These are phyloP conservation scores for Neotropicomus parvogracilis DNA, from an alignment of 1,284 basidiomycete genomes.

Conservation along the genomic window DNA sequence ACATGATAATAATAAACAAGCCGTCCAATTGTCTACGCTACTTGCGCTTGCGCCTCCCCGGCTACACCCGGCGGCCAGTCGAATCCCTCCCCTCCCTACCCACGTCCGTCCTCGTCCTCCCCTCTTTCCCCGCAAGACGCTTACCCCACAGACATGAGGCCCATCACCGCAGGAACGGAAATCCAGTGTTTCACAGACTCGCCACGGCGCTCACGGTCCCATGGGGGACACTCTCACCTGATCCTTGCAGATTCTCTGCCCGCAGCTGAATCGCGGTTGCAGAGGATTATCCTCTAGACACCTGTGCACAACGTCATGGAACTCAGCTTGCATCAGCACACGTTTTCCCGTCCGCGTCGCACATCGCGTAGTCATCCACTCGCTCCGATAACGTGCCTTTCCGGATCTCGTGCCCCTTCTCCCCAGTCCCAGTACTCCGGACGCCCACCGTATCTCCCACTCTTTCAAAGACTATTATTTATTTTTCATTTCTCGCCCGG, in stretches of 20 bases:
- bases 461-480: neutral
- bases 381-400: neutral
- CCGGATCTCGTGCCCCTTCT: conserved; percentile 12
- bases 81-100: neutral
- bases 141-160: conserved; percentile 27
- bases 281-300: neutral
- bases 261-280: neutral
- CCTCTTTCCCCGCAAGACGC: conserved; percentile 24
- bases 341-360: conserved; percentile 10
- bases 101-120: conserved; percentile 5
- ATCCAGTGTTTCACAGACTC: conserved; percentile 4
- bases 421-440: neutral
- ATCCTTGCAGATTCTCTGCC: neutral
- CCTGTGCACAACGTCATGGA: neutral
- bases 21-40: neutral
- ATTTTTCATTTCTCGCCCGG: neutral
- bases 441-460: conserved; percentile 15
- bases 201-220: neutral
- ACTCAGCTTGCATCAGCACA: neutral
- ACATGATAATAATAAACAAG: neutral
- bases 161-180: neutral
- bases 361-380: neutral
- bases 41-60: too few relatives aligned
- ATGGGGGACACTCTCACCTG: conserved; percentile 1
- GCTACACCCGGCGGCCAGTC: neutral